These are phyloP conservation scores for Fomitopsis pulvina DNA, from an alignment of 768 basidiomycete species.

Conservation along the genomic window DNA sequence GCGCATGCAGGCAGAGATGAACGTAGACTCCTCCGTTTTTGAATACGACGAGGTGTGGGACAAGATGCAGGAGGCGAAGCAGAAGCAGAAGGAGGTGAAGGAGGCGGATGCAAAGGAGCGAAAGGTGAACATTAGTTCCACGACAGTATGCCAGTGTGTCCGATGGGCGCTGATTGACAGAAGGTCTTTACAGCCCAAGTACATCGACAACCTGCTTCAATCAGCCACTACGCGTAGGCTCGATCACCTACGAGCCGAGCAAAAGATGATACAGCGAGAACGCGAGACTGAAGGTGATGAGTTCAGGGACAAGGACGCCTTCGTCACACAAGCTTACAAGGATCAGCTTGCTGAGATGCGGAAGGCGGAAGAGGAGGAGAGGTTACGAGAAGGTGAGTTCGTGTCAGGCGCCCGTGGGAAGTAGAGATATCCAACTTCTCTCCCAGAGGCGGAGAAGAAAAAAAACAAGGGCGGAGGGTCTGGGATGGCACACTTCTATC, in stretches of 20 bases:
- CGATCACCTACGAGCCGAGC: conserved; percentile 90
- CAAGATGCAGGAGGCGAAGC: conserved; percentile 85
- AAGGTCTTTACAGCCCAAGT: conserved; percentile 67
- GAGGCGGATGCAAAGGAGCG: conserved; percentile 70
- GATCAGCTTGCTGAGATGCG: conserved; percentile 92
- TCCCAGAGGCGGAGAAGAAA: conserved; percentile 50
- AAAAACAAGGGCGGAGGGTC: conserved; percentile 47
- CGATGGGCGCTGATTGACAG: conserved; percentile 12
- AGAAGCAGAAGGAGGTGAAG: conserved; percentile 64
- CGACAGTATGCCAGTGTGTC: not conserved
- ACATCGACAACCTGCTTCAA: conserved; percentile 72
- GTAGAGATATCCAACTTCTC: not conserved
- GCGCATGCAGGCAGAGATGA: conserved; percentile 72
- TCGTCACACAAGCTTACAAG: conserved; percentile 96
- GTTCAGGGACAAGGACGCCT: conserved; percentile 92
- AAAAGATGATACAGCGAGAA: conserved; percentile 95
- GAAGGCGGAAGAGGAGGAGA: conserved; percentile 90
- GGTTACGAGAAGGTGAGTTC: conserved; percentile 73
- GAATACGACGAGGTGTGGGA: conserved; percentile 98
- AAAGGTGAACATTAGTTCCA: conserved; percentile 46
- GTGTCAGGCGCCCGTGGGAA: not conserved
- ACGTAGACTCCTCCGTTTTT: conserved; percentile 77
- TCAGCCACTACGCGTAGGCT: conserved; percentile 84
- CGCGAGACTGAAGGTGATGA: conserved; percentile 90
- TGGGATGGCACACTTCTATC: conserved; percentile 85